Base-by-base conservation (phyloP, 1,139 yeast genomes). In the Kodamaea anthophila region DNA sequence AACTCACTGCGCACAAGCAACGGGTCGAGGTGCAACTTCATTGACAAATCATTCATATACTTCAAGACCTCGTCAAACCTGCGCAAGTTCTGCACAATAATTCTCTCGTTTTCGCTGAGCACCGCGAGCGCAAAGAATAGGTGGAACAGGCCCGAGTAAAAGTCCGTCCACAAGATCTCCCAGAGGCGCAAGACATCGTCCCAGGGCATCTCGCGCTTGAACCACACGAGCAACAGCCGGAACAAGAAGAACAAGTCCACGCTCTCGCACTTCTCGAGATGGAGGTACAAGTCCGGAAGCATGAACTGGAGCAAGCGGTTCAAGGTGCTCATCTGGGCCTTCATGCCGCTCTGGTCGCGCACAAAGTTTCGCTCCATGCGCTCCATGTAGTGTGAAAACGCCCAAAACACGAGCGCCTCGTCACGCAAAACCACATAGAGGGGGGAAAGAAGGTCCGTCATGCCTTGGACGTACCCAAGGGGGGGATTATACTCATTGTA, bases 401-500 rank as follows among this genome's bases (percentile, higher is more conserved):
- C 81, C 94, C 96, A 87, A 52, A 91, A 91, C 3, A 94, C 67
- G 18, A 86, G 49, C 0, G 79, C 65, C 44, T 88, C 96, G 51
- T 88, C 94, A 46, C 77, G 77, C 24, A 85, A 59, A 5, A 77
- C 70, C 24, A 77, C 83, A 50, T 87, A 93, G 5, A 91, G 56
- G 1, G 97, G 97, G 0, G 96, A 81, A 23, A 93, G 62, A 32
- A 91, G 61, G 53, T 91, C 99, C 6, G 94, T 79, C 99, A 91
- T 91, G 2, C 99, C 99, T 58, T 91, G 99, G 13, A 91, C 96
- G 49, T 91, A 91, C 0, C 98, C 98, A 43, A 93, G 59, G 42
- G 86, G 81, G 28, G 63, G 66, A 53, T 91, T 91, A 53, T 77
- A 73, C 53, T 84, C 88, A 52, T 91, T 88, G 49, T 82, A 91